Evolutionary conservation across 768 basidiomycete genomes (phyloP).

Genomic region (Hericium rajendrae): DNA sequence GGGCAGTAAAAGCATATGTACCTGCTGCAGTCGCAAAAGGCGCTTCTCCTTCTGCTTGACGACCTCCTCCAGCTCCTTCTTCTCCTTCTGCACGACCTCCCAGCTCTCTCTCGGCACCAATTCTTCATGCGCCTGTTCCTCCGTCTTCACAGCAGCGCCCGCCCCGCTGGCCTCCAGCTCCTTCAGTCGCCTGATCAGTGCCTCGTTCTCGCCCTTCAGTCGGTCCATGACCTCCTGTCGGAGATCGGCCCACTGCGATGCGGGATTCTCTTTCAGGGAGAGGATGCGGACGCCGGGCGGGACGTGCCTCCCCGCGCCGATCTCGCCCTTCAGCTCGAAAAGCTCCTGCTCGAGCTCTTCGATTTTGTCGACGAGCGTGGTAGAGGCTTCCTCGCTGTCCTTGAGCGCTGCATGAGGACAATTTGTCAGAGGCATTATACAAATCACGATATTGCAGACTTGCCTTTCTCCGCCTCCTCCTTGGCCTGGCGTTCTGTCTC

Average conservation of each 20-base stretch:
- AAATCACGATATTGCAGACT: background rate
- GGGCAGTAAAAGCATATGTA: slow-evolving; percentile 4
- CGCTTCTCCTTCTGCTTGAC: slow-evolving; percentile 77
- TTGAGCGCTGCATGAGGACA: slow-evolving; percentile 31
- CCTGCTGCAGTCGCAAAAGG: slow-evolving; percentile 71
- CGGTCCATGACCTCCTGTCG: slow-evolving; percentile 67
- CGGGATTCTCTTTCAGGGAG: slow-evolving; percentile 71
- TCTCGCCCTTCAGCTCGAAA: slow-evolving; percentile 69
- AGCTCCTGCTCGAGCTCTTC: slow-evolving; percentile 71
- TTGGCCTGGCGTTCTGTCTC: slow-evolving; percentile 23
- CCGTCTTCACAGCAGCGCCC: slow-evolving; percentile 10
- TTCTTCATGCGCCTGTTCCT: slow-evolving; percentile 18
- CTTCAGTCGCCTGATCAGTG: slow-evolving; percentile 56
- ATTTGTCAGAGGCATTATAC: background rate
- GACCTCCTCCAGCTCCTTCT: slow-evolving; percentile 51
- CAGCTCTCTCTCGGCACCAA: slow-evolving; percentile 74
- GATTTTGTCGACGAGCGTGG: slow-evolving; percentile 39
- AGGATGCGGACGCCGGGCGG: slow-evolving; percentile 64
- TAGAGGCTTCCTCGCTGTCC: slow-evolving; percentile 25
- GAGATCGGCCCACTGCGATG: slow-evolving; percentile 70
- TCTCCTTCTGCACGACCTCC: slow-evolving; percentile 63
- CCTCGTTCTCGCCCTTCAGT: slow-evolving; percentile 76
- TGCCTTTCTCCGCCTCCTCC: slow-evolving; percentile 33
- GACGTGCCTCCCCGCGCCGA: slow-evolving; percentile 65
- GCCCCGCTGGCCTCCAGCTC: slow-evolving; percentile 43